phyloP scores from a whole-genome alignment of 176 grass and related monocot species.

The Alloteropsis semialata region DNA sequence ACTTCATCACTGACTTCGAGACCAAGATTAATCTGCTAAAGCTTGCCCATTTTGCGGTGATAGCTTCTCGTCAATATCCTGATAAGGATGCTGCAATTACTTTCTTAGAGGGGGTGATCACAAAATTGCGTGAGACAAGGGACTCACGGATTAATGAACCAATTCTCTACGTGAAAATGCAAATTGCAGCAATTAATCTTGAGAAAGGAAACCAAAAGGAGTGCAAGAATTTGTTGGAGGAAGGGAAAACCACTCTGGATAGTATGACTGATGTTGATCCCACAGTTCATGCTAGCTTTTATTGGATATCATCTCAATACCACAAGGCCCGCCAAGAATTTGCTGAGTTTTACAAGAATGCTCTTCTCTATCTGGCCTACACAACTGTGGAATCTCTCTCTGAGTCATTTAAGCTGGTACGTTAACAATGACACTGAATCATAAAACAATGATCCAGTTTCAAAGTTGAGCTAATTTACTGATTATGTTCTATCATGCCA shows the following conservation, averaged over 20 bases:
- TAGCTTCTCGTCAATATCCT: conserved; percentile 75
- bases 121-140: conserved; percentile 64
- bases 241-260: conserved; percentile 72
- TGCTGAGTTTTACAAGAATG: conserved; percentile 84
- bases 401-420: conserved; percentile 78
- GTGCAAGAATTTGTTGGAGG: conserved; percentile 84
- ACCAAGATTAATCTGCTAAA: conserved; percentile 89
- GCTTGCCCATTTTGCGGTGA: conserved; percentile 76
- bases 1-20: conserved; percentile 91
- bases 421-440: background rate
- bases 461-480: background rate
- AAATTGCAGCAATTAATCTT: conserved; percentile 77
- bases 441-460: background rate
- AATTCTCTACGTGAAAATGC: conserved; percentile 82
- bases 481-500: conserved; percentile 22
- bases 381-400: conserved; percentile 83
- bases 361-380: conserved; percentile 93
- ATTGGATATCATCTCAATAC: conserved; percentile 87
- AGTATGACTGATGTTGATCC: conserved; percentile 93
- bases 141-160: conserved; percentile 72
- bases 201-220: conserved; percentile 76
- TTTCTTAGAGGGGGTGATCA: conserved; percentile 72
- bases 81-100: conserved; percentile 72
- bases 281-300: conserved; percentile 76
- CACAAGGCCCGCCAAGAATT: conserved; percentile 83